Evolutionary conservation across 768 basidiomycete genomes (phyloP), one percentile per base, ranked within the genome.

Genomic region (Collybia mongolica): DNA sequence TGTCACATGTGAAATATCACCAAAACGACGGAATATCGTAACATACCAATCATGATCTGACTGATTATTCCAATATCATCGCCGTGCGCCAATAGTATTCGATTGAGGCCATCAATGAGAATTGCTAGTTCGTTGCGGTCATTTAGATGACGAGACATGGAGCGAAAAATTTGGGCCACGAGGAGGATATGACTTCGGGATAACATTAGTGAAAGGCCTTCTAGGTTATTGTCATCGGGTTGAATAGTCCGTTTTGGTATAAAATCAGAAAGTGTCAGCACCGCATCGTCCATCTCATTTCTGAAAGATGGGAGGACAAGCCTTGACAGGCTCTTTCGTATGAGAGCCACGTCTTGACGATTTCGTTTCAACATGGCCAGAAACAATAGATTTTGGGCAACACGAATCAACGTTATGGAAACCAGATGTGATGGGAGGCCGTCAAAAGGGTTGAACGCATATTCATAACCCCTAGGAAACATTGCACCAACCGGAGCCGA

Each of bases 31-130:
- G 15, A n/a, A 15, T 44, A 26, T n/a, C n/a, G 14, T 9, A 14
- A 56, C 81, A 59, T 57, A 90, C 88, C 85, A 23, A 90, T 83
- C 61, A 90, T 68, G 6, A 82, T 75, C 53, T 89, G 88, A 32
- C 78, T 75, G n/a, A 92, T 81, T 46, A 90, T 81, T n/a, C 83
- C 85, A 39, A 86, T 78, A 57, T 90, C 89, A 57, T 83, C 76
- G 3, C 86, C 84, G 65, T 90, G 88, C 2, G 67, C 68, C 24
- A 88, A 67, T 15, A 92, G 67, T 38, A 87, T 83, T 5, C 79
- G 77, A 63, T 88, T 90, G 17, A 90, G 59, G 2, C 87, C 86
- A 61, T 90, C 87, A 17, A 89, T 66, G 9, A 88, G 72, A 19
- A 82, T 58, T 0, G 80, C 80, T 14, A 92, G 70, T 57, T 92